Conservation (phyloP, 2,329 filamentous ascomycete species). For the Hypoxylon sp. region DNA sequence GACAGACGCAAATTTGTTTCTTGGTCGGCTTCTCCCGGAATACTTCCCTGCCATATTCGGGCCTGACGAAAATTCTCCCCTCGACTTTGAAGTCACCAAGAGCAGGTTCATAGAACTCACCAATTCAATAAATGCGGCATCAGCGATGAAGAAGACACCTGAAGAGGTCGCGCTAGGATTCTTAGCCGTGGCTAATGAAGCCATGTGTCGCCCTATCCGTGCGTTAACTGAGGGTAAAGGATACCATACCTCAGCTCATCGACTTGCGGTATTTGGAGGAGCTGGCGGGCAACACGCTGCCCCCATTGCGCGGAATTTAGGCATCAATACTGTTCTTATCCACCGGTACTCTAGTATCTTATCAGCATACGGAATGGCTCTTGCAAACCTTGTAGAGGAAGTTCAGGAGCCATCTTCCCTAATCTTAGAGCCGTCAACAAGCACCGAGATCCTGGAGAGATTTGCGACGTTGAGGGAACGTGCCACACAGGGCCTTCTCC, state of each 20-base stretch:
- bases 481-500: slow-evolving; percentile 30
- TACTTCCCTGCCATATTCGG: slow-evolving; percentile 81
- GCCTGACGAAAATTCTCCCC: slow-evolving; percentile 70
- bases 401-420: slow-evolving; percentile 39
- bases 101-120: slow-evolving; percentile 78
- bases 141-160: slow-evolving; percentile 74
- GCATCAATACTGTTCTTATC: slow-evolving; percentile 85
- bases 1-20: slow-evolving; percentile 77
- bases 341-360: slow-evolving; percentile 89
- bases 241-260: slow-evolving; percentile 87
- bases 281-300: slow-evolving; percentile 45
- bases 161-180: slow-evolving; percentile 92
- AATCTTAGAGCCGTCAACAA: slow-evolving; percentile 54
- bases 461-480: slow-evolving; percentile 63
- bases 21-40: slow-evolving; percentile 69
- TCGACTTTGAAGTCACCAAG: slow-evolving; percentile 57
- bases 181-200: slow-evolving; percentile 87
- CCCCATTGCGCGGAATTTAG: slow-evolving; percentile 63
- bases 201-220: slow-evolving; percentile 89
- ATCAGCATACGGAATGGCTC: slow-evolving; percentile 90
- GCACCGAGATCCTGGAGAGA: slow-evolving; percentile 70
- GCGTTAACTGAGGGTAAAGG: slow-evolving; percentile 92
- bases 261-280: slow-evolving; percentile 67
- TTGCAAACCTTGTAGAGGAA: slow-evolving; percentile 93
- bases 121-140: slow-evolving; percentile 80